These are phyloP conservation scores for Podochytrium sp. DNA, from an alignment of 192 early-diverging fungal genomes.

Conservation along the genomic window DNA sequence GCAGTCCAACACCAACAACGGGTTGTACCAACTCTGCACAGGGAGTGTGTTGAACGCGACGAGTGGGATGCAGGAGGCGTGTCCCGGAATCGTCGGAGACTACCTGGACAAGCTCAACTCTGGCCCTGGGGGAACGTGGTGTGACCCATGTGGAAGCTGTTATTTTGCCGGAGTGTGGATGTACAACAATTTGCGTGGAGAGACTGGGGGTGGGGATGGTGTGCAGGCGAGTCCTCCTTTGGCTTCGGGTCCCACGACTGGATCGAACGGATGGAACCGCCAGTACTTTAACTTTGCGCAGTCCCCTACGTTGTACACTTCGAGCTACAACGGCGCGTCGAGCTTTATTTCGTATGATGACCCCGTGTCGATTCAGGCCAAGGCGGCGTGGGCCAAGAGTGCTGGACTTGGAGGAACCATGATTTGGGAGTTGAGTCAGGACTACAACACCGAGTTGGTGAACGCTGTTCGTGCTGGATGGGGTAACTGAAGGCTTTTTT, in stretches of 20 bases:
- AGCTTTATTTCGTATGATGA: constrained; percentile 80
- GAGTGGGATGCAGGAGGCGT: neutral
- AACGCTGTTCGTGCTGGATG: neutral
- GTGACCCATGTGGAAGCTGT: neutral
- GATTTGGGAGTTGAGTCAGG: constrained; percentile 2
- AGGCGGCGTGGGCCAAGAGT: constrained; percentile 57
- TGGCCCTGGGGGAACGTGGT: neutral
- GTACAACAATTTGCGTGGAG: constrained; percentile 60
- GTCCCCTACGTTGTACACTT: constrained; percentile 56
- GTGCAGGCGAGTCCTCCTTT: constrained; percentile 40
- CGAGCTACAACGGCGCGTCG: constrained; percentile 55
- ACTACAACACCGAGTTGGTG: neutral
- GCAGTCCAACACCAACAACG: neutral
- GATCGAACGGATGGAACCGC: constrained; percentile 58
- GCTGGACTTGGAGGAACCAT: constrained; percentile 21
- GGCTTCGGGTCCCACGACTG: constrained; percentile 38
- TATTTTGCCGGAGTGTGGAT: constrained; percentile 56
- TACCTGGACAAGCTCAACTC: neutral
- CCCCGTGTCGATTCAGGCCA: constrained; percentile 59
- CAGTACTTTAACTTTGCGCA: constrained; percentile 56
- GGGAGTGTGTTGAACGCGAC: neutral
- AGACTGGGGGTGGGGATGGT: constrained; percentile 34
- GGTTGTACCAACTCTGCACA: constrained; percentile 14
- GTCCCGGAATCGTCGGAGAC: constrained; percentile 5
- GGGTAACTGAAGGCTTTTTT: neutral